These are phyloP conservation scores for Flaveria brownii DNA, from an alignment of 129 eudicot genomes.

Conservation along the genomic window DNA sequence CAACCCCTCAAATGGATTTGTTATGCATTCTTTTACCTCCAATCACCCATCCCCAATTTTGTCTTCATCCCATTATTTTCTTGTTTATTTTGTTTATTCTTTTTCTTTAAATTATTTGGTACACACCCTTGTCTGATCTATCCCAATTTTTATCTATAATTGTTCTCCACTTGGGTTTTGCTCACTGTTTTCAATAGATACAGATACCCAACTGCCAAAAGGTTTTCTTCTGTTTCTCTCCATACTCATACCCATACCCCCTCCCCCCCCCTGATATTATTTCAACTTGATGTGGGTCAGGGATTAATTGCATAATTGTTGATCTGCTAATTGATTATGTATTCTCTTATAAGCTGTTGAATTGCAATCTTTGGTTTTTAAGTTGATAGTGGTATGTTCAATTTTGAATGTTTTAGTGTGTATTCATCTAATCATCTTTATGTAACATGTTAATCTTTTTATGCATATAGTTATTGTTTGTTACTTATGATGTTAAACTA, in stretches of 20 bases:
- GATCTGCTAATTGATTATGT: not conserved
- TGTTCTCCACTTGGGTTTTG: conserved; percentile 35
- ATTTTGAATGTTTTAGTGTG: not conserved
- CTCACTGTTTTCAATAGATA: conserved; percentile 36
- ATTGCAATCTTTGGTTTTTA: conserved; percentile 16
- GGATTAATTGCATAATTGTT: not conserved
- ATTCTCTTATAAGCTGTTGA: conserved; percentile 21
- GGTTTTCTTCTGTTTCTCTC: conserved; percentile 31
- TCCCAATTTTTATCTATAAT: conserved; percentile 25
- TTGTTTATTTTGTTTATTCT: conserved; percentile 13
- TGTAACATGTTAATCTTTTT: not conserved
- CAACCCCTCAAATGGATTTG: conserved; percentile 27
- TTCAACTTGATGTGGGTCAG: conserved; percentile 30
- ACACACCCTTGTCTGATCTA: conserved; percentile 30
- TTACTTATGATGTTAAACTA: conserved; percentile 13
- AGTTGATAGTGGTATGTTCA: conserved; percentile 20
- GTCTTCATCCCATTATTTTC: conserved; percentile 34
- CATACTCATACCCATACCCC: conserved; percentile 10
- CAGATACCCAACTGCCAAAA: conserved; percentile 28
- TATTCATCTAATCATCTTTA: not conserved
- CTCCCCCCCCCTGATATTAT: not conserved
- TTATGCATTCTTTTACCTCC: conserved; percentile 28
- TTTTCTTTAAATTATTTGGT: conserved; percentile 29
- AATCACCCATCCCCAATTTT: conserved; percentile 38
- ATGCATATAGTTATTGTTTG: not conserved